These are phyloP conservation scores for Metarhizium brunneum DNA, from an alignment of 2,329 filamentous ascomycete species.

Conservation along the genomic window DNA sequence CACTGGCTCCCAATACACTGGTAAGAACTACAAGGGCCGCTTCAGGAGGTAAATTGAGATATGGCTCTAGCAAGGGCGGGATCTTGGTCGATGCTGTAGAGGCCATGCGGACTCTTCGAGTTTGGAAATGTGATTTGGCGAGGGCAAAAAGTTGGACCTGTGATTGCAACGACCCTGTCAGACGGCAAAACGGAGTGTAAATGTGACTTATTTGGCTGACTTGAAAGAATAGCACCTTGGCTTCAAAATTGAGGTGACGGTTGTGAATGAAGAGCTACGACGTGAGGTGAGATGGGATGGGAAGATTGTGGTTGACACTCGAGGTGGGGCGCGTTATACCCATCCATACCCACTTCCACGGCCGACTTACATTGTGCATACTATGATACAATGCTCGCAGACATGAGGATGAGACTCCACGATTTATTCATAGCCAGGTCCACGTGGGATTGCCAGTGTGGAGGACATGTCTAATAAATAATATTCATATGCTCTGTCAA, in stretches of 20 bases:
- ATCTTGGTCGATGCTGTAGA: slow-evolving; percentile 30
- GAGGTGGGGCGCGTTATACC: background rate
- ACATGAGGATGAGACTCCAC: too few species aligned
- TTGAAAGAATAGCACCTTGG: too few species aligned
- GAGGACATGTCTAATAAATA: background rate
- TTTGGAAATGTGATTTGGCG: background rate
- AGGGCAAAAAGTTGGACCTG: background rate
- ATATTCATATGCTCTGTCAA: background rate
- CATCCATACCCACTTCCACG: background rate
- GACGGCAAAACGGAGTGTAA: background rate
- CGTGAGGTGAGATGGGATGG: too few species aligned
- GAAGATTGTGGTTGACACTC: background rate
- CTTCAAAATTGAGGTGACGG: too few species aligned
- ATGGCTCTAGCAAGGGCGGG: slow-evolving; percentile 56
- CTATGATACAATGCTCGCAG: too few species aligned
- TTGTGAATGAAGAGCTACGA: background rate
- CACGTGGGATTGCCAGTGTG: background rate
- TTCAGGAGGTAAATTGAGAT: slow-evolving; percentile 48
- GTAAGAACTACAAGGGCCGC: slow-evolving; percentile 58
- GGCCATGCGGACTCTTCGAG: slow-evolving; percentile 23
- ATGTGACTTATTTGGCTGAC: background rate
- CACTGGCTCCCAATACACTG: slow-evolving; percentile 52
- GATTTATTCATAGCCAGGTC: too few species aligned
- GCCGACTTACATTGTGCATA: too few species aligned
- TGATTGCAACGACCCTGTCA: background rate